phyloP scores from a whole-genome alignment of 345 rosid species.

The Excoecaria agallocha region DNA sequence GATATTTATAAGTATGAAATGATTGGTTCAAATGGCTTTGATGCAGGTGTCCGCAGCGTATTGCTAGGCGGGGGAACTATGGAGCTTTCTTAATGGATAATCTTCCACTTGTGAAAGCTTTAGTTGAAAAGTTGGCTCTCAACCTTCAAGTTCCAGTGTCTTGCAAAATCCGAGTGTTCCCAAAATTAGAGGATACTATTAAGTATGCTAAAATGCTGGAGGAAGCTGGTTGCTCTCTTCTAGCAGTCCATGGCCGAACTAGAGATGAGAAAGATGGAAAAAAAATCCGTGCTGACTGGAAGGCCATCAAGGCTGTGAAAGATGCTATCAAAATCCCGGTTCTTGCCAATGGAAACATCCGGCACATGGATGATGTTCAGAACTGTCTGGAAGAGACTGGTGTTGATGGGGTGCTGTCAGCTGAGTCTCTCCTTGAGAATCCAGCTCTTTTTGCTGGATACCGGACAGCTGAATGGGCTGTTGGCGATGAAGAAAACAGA shows the following conservation, averaged over 20 bases:
- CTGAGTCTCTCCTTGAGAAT: constrained; percentile 90
- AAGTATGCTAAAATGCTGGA: constrained; percentile 86
- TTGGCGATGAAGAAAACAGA: constrained; percentile 35
- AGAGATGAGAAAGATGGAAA: constrained; percentile 86
- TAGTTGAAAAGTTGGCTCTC: constrained; percentile 67
- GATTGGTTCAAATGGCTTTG: neutral
- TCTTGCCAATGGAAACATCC: constrained; percentile 86
- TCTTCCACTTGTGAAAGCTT: constrained; percentile 72
- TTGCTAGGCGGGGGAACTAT: constrained; percentile 80
- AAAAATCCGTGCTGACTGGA: constrained; percentile 80
- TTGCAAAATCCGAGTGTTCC: constrained; percentile 84
- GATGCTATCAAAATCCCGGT: constrained; percentile 68
- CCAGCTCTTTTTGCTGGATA: constrained; percentile 90
- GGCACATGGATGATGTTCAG: constrained; percentile 74
- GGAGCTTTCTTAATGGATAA: constrained; percentile 98
- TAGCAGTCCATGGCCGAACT: constrained; percentile 92
- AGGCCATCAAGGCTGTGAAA: constrained; percentile 75
- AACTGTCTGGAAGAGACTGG: constrained; percentile 69
- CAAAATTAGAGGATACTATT: constrained; percentile 67
- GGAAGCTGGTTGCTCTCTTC: constrained; percentile 87
- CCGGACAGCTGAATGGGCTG: constrained; percentile 62
- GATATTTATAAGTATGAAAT: too few relatives aligned
- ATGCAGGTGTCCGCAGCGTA: constrained; percentile 89
- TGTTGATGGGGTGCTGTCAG: constrained; percentile 90
- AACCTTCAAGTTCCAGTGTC: constrained; percentile 68